Evolutionary conservation across 2,329 filamentous ascomycete species (phyloP), one percentile per base, ranked within the genome.

Genomic region (Aspergillus tanneri): DNA sequence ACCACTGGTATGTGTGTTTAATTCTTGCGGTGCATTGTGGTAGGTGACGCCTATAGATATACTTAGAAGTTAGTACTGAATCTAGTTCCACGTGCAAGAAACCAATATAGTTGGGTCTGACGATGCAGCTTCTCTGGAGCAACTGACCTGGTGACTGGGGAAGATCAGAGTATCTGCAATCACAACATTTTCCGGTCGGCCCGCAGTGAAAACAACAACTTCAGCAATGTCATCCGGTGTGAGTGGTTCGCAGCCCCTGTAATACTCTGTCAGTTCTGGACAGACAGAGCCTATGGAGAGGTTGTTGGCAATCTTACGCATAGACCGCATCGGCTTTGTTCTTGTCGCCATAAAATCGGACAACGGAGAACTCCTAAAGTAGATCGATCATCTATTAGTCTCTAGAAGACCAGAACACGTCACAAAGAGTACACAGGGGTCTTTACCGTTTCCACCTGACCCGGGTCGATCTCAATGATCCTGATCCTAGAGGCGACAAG

Each of bases 141-240:
- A 25, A 68, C 79, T 71, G 70, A 90, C 90, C 81, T 96, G 91
- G 66, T 96, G 90, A 62, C 86, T 93, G 4, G 91, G 91, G 71
- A 87, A 96, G 44, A 96, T 77, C 52, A 96, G 72, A 5, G 88
- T 87, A 71, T 96, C 91, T 16, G 91, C 91, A 58, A 96, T 72
- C 16, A 96, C 89, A 4, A 96, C 89, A 66, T 96, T 96, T 73
- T 96, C 89, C 59, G 86, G 82, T 61, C 91, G 81, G 3, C 87
- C 86, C 3, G 87, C 90, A 2, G 87, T 79, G 65, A 96, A 96
- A 6, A 96, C 90, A 25, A 96, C 78, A 23, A 95, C 79, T 73
- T 96, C 91, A 10, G 91, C 91, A 63, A 96, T 90, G 64, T 96
- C 91, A 41, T 93, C 88, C 0, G 88, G 87, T 0, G 90, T 95